Evolutionary conservation across 2,329 filamentous ascomycete genomes (phyloP).

Genomic region (Fusarium floridanum): DNA sequence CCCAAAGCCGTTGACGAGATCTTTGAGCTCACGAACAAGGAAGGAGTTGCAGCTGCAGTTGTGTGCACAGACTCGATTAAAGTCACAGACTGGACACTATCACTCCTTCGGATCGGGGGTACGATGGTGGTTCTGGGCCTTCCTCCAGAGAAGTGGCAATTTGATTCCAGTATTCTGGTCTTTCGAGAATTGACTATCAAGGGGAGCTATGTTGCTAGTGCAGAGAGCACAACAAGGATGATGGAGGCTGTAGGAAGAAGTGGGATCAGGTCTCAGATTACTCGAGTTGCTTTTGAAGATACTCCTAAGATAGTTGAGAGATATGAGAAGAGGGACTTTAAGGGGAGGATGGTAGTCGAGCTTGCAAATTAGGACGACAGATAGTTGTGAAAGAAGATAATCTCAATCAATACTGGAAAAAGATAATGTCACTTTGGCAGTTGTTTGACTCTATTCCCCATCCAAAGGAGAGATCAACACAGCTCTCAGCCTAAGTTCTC

Average conservation of each 20-base stretch:
- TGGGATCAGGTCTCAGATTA: constrained; percentile 47
- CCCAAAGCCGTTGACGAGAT: constrained; percentile 40
- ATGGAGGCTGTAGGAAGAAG: constrained; percentile 46
- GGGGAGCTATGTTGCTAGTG: constrained; percentile 51
- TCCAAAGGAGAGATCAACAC: neutral
- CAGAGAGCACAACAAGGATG: constrained; percentile 48
- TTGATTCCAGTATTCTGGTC: constrained; percentile 48
- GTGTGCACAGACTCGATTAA: constrained; percentile 50
- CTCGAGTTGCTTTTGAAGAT: constrained; percentile 42
- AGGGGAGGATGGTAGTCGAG: constrained; percentile 48
- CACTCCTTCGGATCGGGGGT: constrained; percentile 47
- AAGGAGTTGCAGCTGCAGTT: constrained; percentile 49
- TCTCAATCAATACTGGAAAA: neutral
- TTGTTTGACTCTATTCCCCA: neutral
- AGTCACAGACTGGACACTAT: constrained; percentile 49
- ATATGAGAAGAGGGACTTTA: constrained; percentile 47
- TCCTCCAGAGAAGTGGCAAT: constrained; percentile 49
- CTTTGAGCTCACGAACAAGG: constrained; percentile 46
- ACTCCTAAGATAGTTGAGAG: constrained; percentile 45
- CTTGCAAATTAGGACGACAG: constrained; percentile 15
- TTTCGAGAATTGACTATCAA: constrained; percentile 49
- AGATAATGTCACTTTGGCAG: neutral
- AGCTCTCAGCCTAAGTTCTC: neutral
- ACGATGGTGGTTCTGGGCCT: constrained; percentile 48
- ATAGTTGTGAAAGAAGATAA: neutral